A percentile compares a stretch with the other conserved stretches of the same genome.
Conservation (phyloP, 1,284 basidiomycete genomes). For the Ceratobasidium papillatum region DNA sequence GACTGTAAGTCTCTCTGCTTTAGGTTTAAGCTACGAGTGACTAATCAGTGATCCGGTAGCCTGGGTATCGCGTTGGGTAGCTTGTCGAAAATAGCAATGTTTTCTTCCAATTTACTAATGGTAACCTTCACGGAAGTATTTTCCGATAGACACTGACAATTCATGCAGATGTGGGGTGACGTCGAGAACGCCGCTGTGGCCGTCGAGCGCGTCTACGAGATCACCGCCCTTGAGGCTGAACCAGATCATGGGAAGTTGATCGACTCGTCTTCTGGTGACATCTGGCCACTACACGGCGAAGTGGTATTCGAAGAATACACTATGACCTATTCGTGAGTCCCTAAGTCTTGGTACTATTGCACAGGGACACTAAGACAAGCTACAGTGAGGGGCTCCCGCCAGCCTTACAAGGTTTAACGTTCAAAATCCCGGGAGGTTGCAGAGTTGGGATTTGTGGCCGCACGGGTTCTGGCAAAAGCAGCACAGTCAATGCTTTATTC, state of each 20-base stretch:
- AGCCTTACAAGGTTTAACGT: neutral
- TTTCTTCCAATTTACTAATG: neutral
- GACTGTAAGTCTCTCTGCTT: neutral
- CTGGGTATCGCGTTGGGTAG: slow-evolving; percentile 11
- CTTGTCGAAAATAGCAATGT: neutral
- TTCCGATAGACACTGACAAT: neutral
- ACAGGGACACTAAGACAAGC: neutral
- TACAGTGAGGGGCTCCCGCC: neutral
- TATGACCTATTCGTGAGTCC: slow-evolving; percentile 4
- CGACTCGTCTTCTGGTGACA: neutral
- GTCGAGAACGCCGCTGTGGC: slow-evolving; percentile 9
- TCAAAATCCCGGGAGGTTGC: neutral
- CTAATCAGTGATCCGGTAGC: neutral
- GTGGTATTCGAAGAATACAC: neutral
- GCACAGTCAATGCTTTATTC: slow-evolving; percentile 17
- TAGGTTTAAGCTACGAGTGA: neutral
- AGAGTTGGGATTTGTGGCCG: slow-evolving; percentile 6
- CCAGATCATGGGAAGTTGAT: neutral
- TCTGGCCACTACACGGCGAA: neutral
- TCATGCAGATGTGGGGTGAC: neutral
- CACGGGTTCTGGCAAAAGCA: slow-evolving; percentile 20
- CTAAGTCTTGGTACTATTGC: neutral
- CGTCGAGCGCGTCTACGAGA: slow-evolving; percentile 1
- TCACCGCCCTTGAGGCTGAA: neutral
- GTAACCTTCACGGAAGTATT: neutral